These are phyloP conservation scores for Dalbergia oliveri DNA, from an alignment of 306 rosid genomes.

Conservation along the genomic window DNA sequence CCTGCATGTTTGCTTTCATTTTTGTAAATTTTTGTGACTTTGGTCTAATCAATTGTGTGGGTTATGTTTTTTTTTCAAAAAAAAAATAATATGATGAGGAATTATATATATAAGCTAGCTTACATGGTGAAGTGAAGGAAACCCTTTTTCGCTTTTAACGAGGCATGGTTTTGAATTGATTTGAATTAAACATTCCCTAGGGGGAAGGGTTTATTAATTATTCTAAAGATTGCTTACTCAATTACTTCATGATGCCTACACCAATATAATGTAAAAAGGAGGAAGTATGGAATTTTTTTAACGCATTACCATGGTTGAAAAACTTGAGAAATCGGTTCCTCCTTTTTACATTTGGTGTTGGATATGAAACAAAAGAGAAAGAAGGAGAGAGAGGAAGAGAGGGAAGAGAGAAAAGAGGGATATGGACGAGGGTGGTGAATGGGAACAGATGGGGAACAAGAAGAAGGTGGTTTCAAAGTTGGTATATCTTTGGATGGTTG, in stretches of 20 bases:
- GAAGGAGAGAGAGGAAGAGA: background rate
- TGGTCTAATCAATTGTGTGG: background rate
- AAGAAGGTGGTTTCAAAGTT: slow-evolving; percentile 43
- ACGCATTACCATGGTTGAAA: background rate
- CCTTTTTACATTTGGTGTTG: slow-evolving; percentile 44
- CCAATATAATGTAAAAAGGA: slow-evolving; percentile 34
- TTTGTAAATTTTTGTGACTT: background rate
- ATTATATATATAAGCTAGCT: background rate
- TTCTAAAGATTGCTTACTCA: background rate
- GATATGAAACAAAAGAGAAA: slow-evolving; percentile 18
- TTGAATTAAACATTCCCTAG: slow-evolving; percentile 1
- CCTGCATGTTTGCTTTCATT: background rate
- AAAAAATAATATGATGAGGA: background rate
- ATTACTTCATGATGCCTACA: slow-evolving; percentile 25
- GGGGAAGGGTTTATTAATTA: slow-evolving; percentile 40
- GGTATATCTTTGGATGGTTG: slow-evolving; percentile 65
- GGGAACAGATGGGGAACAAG: slow-evolving; percentile 30
- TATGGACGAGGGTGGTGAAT: background rate
- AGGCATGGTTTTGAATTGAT: slow-evolving; percentile 37
- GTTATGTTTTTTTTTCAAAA: background rate
- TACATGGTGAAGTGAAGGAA: background rate
- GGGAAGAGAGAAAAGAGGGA: slow-evolving; percentile 26
- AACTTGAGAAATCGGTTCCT: background rate
- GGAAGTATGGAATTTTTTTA: background rate
- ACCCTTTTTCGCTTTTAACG: slow-evolving; percentile 46